These are phyloP conservation scores for Prunus persica DNA, from an alignment of 306 rosid species.

Conservation along the genomic window DNA sequence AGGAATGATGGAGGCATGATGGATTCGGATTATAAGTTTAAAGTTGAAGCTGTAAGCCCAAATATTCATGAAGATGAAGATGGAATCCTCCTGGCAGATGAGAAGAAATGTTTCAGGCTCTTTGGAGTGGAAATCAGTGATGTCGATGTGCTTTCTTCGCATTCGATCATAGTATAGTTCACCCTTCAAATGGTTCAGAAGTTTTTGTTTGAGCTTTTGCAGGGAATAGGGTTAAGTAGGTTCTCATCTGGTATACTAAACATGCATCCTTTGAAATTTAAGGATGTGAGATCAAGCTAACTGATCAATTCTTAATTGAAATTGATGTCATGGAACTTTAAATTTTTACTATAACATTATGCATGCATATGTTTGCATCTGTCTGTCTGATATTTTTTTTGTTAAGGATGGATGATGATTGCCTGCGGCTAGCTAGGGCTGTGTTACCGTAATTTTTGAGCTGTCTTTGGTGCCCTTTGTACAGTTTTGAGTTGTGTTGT, in stretches of 20 bases:
- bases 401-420: background rate
- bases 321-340: too few relatives aligned
- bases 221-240: background rate
- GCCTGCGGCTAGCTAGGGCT: background rate
- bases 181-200: background rate
- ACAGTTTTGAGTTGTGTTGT: background rate
- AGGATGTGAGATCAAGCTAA: background rate
- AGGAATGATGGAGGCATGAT: too few relatives aligned
- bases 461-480: background rate
- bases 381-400: background rate
- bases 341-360: background rate
- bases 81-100: background rate
- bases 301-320: too few relatives aligned
- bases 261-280: background rate
- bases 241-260: background rate
- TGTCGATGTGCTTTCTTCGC: background rate
- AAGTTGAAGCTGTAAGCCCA: background rate
- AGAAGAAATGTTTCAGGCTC: conserved; percentile 1
- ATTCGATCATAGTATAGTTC: background rate
- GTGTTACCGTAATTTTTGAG: background rate
- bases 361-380: background rate
- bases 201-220: conserved; percentile 4
- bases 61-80: background rate
- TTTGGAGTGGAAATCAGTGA: background rate
- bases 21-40: background rate